phyloP scores from a whole-genome alignment of 2,329 filamentous ascomycete species.

The Fusarium albosuccineum region DNA sequence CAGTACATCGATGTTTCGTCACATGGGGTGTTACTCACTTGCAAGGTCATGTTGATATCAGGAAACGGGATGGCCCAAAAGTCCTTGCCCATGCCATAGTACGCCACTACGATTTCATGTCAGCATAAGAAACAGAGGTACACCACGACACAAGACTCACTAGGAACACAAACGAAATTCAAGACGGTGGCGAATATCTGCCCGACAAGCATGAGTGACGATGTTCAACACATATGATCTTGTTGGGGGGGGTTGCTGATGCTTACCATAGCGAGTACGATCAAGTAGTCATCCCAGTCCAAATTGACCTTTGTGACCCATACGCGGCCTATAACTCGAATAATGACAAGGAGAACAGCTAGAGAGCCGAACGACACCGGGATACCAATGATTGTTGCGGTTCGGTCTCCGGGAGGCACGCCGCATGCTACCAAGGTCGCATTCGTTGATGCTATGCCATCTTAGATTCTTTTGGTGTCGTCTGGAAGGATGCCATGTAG shows the following conservation, averaged over 20 bases:
- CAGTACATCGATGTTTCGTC: no score
- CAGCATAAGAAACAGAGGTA: background rate
- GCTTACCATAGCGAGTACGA: conserved; percentile 11
- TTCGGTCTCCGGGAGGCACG: background rate
- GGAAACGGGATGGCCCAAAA: conserved; percentile 20
- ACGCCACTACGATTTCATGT: conserved; percentile 4
- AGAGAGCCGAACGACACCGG: background rate
- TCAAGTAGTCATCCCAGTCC: conserved; percentile 23
- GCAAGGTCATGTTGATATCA: conserved; percentile 12
- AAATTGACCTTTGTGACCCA: conserved; percentile 17
- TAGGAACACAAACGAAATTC: background rate
- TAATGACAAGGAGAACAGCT: conserved; percentile 3
- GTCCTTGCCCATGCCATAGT: conserved; percentile 16
- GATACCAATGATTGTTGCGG: background rate
- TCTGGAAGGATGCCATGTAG: background rate
- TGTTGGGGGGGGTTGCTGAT: no score
- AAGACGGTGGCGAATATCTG: background rate
- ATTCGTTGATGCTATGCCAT: background rate
- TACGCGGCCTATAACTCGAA: conserved; percentile 11
- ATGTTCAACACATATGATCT: no score
- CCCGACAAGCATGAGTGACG: background rate
- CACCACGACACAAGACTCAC: background rate
- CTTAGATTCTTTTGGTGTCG: background rate
- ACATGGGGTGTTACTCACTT: background rate
- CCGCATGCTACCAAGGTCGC: background rate